Percentiles rank a stretch among this genome's conserved stretches.
phyloP scores from a whole-genome alignment of 2,329 filamentous ascomycete genomes.

The Cytospora mali region DNA sequence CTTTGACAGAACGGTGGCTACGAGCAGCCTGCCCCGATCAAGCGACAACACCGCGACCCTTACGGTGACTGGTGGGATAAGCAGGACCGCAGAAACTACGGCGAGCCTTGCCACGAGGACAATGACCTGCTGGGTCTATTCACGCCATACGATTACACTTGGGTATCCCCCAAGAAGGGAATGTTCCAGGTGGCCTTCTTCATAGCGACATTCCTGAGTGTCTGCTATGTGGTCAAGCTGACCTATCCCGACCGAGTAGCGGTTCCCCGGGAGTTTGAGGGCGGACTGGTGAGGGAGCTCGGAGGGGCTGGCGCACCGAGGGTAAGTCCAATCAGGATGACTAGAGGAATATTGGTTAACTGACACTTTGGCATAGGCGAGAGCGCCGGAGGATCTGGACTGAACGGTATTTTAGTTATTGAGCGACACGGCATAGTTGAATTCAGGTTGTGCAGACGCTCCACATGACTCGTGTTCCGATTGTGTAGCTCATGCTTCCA shows the following conservation, averaged over 20 bases:
- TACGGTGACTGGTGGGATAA: conserved; percentile 96
- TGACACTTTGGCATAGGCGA: conserved; percentile 45
- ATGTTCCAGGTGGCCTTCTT: conserved; percentile 70
- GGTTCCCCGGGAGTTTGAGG: conserved; percentile 71
- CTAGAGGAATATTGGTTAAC: neutral
- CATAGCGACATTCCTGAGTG: conserved; percentile 61
- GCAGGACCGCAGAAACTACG: conserved; percentile 95
- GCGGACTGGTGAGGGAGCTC: conserved; percentile 73
- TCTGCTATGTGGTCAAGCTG: conserved; percentile 68
- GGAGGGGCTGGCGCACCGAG: conserved; percentile 68
- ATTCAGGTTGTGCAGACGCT: neutral
- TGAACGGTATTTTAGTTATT: conserved; percentile 31
- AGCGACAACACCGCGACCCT: conserved; percentile 91
- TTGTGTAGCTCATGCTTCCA: neutral
- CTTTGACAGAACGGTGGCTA: conserved; percentile 75
- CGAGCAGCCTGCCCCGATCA: conserved; percentile 75
- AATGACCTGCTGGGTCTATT: conserved; percentile 92
- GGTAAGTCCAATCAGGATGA: conserved; percentile 52
- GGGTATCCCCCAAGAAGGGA: conserved; percentile 71
- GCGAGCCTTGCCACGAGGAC: conserved; percentile 95
- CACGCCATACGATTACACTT: conserved; percentile 85
- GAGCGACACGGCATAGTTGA: neutral
- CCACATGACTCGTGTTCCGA: neutral
- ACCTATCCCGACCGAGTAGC: conserved; percentile 74
- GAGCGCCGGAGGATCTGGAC: conserved; percentile 53